Percentiles rank a stretch among this genome's conserved stretches.
phyloP scores from a whole-genome alignment of 1,139 yeast species.

The Protomyces arabidopsidicola region DNA sequence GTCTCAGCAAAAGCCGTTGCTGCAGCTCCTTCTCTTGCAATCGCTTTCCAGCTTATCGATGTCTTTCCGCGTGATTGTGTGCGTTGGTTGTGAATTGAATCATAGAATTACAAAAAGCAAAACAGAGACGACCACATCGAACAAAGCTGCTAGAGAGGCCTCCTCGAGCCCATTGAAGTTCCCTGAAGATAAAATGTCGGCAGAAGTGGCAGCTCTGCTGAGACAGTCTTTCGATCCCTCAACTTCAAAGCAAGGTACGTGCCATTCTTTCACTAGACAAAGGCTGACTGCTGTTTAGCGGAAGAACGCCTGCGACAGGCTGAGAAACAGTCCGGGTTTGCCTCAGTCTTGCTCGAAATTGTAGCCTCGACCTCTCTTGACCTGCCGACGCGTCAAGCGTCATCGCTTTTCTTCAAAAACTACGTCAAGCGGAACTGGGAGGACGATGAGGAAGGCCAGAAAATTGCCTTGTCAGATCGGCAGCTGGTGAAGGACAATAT shows the following conservation, averaged over 20 bases:
- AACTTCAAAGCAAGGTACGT: slow-evolving; percentile 33
- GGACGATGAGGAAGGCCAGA: slow-evolving; percentile 27
- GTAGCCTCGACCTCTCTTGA: slow-evolving; percentile 61
- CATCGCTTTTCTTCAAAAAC: slow-evolving; percentile 86
- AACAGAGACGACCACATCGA: not conserved
- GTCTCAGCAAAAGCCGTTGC: too few relatives aligned
- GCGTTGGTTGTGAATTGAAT: too few relatives aligned
- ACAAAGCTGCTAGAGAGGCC: too few relatives aligned
- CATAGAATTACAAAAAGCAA: not conserved
- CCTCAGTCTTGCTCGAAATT: slow-evolving; percentile 67
- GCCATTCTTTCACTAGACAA: too few relatives aligned
- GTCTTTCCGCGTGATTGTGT: not conserved
- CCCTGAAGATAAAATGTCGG: slow-evolving; percentile 4
- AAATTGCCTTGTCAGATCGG: slow-evolving; percentile 3
- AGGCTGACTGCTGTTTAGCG: slow-evolving; percentile 34
- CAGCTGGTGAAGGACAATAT: slow-evolving; percentile 63
- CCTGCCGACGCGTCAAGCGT: slow-evolving; percentile 68
- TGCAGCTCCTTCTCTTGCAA: too few relatives aligned
- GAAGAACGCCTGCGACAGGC: slow-evolving; percentile 50
- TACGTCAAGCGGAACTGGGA: slow-evolving; percentile 81
- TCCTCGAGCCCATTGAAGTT: too few relatives aligned
- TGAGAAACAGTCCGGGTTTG: slow-evolving; percentile 68
- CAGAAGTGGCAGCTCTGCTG: slow-evolving; percentile 30
- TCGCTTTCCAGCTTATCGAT: not conserved
- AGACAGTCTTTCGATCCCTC: slow-evolving; percentile 33